These are phyloP conservation scores for Apiospora marii DNA, from an alignment of 2,329 filamentous ascomycete species.

Conservation along the genomic window DNA sequence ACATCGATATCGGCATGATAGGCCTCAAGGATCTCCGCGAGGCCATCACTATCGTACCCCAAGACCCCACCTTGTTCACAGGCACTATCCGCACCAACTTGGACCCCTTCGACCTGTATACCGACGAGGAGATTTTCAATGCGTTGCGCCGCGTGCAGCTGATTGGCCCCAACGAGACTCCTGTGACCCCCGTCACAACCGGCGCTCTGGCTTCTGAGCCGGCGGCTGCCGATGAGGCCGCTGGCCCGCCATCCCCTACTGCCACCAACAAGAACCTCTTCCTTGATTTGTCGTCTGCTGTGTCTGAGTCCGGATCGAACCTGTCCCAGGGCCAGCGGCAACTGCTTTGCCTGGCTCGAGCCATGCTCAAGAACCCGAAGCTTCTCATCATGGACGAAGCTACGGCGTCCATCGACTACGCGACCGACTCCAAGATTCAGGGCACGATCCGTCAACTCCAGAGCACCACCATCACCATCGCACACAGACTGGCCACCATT, in stretches of 20 bases:
- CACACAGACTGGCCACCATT: slow-evolving; percentile 94
- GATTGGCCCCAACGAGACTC: slow-evolving; percentile 67
- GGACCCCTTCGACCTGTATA: slow-evolving; percentile 89
- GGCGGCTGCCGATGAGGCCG: slow-evolving; percentile 29
- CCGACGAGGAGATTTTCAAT: slow-evolving; percentile 88
- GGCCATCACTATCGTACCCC: slow-evolving; percentile 95
- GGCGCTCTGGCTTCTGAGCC: slow-evolving; percentile 31
- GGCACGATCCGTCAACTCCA: slow-evolving; percentile 93
- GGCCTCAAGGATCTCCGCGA: slow-evolving; percentile 93
- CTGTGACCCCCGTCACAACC: slow-evolving; percentile 28
- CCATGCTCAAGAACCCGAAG: slow-evolving; percentile 88
- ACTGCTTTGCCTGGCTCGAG: slow-evolving; percentile 90
- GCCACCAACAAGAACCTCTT: slow-evolving; percentile 94
- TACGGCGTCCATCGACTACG: slow-evolving; percentile 96
- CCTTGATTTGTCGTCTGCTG: slow-evolving; percentile 81
- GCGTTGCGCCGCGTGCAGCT: slow-evolving; percentile 89
- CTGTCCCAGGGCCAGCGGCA: slow-evolving; percentile 96
- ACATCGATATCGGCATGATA: slow-evolving; percentile 87
- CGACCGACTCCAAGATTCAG: slow-evolving; percentile 94
- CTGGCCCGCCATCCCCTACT: slow-evolving; percentile 42
- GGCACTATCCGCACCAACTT: slow-evolving; percentile 92
- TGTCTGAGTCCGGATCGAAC: slow-evolving; percentile 92
- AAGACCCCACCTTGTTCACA: slow-evolving; percentile 93
- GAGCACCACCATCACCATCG: slow-evolving; percentile 95
- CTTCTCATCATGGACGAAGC: slow-evolving; percentile 99